Conservation (phyloP, 768 basidiomycete species). For the Cantharellus anzutake region DNA sequence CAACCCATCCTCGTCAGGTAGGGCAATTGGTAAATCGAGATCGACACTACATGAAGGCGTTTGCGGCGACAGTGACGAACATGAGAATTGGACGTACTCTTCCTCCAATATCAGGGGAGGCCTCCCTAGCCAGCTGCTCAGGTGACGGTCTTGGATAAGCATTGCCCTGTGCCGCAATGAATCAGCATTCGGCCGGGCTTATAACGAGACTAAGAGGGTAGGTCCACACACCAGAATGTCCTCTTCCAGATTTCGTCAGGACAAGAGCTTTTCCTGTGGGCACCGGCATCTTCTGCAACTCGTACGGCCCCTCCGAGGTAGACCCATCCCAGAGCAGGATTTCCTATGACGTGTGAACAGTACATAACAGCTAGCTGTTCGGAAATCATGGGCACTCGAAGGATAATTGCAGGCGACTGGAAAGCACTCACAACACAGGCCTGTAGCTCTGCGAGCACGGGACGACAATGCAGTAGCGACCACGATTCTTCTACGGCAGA, state of each 20-base stretch:
- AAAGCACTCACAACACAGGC: too few species aligned
- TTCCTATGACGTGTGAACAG: neutral
- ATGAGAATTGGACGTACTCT: neutral
- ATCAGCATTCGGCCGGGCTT: too few species aligned
- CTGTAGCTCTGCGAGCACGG: too few species aligned
- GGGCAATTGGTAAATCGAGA: neutral
- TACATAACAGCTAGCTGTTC: neutral
- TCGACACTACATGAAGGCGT: neutral
- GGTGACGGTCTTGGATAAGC: neutral
- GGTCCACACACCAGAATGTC: neutral
- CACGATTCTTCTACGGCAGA: too few species aligned
- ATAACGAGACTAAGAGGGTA: neutral
- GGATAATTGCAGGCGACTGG: too few species aligned
- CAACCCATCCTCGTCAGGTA: neutral
- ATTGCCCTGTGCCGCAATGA: too few species aligned
- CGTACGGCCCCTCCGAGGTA: slow-evolving; percentile 37
- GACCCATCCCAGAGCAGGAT: neutral
- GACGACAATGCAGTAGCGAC: too few species aligned
- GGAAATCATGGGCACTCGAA: slow-evolving; percentile 10
- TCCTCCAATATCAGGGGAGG: neutral
- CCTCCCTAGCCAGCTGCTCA: neutral
- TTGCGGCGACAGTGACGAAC: neutral
- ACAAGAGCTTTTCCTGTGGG: slow-evolving; percentile 46
- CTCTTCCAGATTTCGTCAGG: neutral
- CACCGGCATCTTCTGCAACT: slow-evolving; percentile 57